Evolutionary conservation across 148 eudicot species (phyloP), one percentile per base, ranked within the genome.

Genomic region (Pouteria glomerata): DNA sequence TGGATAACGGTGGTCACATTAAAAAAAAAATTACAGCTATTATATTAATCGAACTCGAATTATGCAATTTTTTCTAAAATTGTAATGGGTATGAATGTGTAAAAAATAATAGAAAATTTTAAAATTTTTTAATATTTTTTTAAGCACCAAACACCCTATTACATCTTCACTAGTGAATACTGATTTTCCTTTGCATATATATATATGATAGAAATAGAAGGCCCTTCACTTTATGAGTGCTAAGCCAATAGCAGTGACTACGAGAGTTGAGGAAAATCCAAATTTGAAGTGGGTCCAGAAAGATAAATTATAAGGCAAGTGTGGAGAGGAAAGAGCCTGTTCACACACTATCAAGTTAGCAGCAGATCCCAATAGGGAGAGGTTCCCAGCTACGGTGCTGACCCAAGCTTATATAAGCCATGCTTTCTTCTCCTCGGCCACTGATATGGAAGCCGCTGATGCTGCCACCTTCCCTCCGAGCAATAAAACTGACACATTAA

Each of bases 361-460:
- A 0, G 98, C 98, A 21, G 98, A 93, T 52, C 98, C 98, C 57
- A 93, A 58, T 6, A 90, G 84, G 3, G 98, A 84, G 41, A 93
- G 79, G 74, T 93, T 93, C 52, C 98, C 98, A 0, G 98, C 97
- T 45, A 89, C 95, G 0, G 98, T 90, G 80, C 98, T 93, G 13
- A 86, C 97, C 98, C 98, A 93, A 34, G 98, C 98, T 79, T 90
- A 80, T 34, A 93, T 78, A 50, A 93, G 87, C 98, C 97, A 93
- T 11, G 98, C 92, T 74, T 86, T 90, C 77, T 82, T 89, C 84
- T 89, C 97, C 12, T 83, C 66, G 15, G 84, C 72, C 1, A 88
- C 73, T 7, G 97, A 93, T 51, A 90, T 87, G 57, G 83, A 78
- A 16, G 90, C 92, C 44, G 95, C 95, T 14, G 98, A 86, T 62